Evolutionary conservation across 257 asterid genomes (phyloP).

Genomic region (Jacaranda mimosifolia): DNA sequence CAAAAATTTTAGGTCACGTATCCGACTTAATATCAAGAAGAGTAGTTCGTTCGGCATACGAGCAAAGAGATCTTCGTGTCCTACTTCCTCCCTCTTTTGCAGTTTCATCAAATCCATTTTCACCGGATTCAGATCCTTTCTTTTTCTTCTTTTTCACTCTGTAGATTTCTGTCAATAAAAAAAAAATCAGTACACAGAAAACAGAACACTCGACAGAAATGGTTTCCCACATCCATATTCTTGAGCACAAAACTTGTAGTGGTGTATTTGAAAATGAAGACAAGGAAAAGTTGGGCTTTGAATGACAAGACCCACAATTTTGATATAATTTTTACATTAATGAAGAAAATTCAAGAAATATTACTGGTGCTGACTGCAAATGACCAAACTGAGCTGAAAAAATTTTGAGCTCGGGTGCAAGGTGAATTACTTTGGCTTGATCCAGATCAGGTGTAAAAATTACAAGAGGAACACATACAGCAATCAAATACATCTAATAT

Average conservation of each 20-base stretch:
- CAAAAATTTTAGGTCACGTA: conserved; percentile 35
- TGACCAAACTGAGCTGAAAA: conserved; percentile 14
- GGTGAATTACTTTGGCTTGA: neutral
- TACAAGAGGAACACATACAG: neutral
- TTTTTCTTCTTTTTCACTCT: neutral
- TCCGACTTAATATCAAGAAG: conserved; percentile 32
- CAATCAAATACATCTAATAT: neutral
- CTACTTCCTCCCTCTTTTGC: neutral
- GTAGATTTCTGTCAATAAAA: neutral
- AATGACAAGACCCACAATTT: neutral
- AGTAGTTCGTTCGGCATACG: conserved; percentile 36
- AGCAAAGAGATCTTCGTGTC: conserved; percentile 13
- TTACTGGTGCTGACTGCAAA: neutral
- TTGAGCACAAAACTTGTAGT: neutral
- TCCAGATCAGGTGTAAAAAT: neutral
- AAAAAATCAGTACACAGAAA: neutral
- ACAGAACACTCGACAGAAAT: neutral
- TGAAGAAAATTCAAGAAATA: neutral
- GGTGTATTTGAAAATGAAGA: neutral
- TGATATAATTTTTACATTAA: neutral
- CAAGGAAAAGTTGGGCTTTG: neutral
- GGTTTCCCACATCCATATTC: neutral
- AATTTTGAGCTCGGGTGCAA: neutral
- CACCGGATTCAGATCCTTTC: neutral
- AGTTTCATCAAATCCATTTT: conserved; percentile 17